These are phyloP conservation scores for Tilletia caries DNA, from an alignment of 1,284 basidiomycete species.

Conservation along the genomic window DNA sequence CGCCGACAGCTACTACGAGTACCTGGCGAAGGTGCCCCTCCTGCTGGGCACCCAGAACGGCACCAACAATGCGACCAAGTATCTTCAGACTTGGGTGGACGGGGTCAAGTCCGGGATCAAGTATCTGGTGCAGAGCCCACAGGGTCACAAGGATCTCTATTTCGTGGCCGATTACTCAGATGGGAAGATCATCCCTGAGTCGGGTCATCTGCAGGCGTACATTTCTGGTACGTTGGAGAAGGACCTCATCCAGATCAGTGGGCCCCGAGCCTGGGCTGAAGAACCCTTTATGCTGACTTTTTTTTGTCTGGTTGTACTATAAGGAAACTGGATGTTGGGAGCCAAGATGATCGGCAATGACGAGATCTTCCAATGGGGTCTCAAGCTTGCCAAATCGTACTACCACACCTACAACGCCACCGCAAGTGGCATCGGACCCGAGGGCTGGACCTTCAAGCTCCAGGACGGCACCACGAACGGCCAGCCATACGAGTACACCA, in stretches of 20 bases:
- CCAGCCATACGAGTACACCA: constrained; percentile 15
- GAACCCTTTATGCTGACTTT: no score
- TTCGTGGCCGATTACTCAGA: constrained; percentile 39
- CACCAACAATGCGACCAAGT: constrained; percentile 21
- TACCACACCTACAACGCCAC: constrained; percentile 33
- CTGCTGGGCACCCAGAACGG: constrained; percentile 22
- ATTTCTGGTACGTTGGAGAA: constrained; percentile 2
- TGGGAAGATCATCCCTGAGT: constrained; percentile 31
- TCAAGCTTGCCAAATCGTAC: constrained; percentile 30
- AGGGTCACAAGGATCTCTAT: constrained; percentile 22
- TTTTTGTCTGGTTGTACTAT: background rate
- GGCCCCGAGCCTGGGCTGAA: no score
- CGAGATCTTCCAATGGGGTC: constrained; percentile 33
- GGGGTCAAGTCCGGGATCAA: constrained; percentile 31
- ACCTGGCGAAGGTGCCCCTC: constrained; percentile 42
- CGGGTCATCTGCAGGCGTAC: constrained; percentile 28
- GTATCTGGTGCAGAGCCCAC: constrained; percentile 32
- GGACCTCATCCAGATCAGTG: background rate
- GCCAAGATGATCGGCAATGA: constrained; percentile 30
- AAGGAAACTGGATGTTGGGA: constrained; percentile 44
- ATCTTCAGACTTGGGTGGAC: constrained; percentile 38
- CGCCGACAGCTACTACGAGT: constrained; percentile 45
- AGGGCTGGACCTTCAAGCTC: constrained; percentile 37
- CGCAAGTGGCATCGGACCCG: constrained; percentile 42
- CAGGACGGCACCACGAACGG: constrained; percentile 26